Evolutionary conservation across 2,329 filamentous ascomycete genomes (phyloP), one percentile per base, ranked within the genome.

Genomic region (Fusarium torreyae): DNA sequence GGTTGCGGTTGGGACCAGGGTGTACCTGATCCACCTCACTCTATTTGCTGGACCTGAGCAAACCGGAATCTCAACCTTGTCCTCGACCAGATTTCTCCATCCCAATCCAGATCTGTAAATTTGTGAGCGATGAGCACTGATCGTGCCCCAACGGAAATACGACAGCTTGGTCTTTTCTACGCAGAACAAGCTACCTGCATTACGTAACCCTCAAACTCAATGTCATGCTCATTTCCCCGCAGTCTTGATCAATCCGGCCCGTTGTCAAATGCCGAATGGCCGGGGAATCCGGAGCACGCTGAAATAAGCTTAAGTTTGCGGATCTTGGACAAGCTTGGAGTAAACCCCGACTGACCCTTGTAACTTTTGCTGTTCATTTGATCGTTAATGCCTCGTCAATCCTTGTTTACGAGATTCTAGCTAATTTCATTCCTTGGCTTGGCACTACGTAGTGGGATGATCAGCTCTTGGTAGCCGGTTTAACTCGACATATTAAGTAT

Each of bases 401-500:
- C 57, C 57, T 49, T 48, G 53, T 46, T 26, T 43, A 38, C 20
- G 26, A 14, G 26, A 45, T 40, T 20, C 3, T 17, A 26, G 17
- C 22, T 26, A 26, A 44, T 28, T 44, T 44, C 46, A 15, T 28
- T 40, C 18, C 45, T 17, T 43, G 54, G 7, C 17, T 11, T 13
- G 18, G 18, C 18, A 20, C 18, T 20, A 20, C 18, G 18, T 20
- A 7, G 14, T 14, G 5, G 42, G 39, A 52, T 46, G 39, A 39
- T 59, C 36, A 51, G 22, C 34, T 28, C n/a, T 26, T 14, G 22
- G 20, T 6, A 44, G 7, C 40, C 15, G 8, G 7, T n/a, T 43
- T 36, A 13, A 11, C 18, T 18, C 45, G 18, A 54, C 61, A 56
- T 71, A 70, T 71, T 68, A 63, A 66, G 34, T 55, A 26, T 34